Evolutionary conservation across 768 basidiomycete species (phyloP).

Genomic region (Rhodotorula sphaerocarpa): DNA sequence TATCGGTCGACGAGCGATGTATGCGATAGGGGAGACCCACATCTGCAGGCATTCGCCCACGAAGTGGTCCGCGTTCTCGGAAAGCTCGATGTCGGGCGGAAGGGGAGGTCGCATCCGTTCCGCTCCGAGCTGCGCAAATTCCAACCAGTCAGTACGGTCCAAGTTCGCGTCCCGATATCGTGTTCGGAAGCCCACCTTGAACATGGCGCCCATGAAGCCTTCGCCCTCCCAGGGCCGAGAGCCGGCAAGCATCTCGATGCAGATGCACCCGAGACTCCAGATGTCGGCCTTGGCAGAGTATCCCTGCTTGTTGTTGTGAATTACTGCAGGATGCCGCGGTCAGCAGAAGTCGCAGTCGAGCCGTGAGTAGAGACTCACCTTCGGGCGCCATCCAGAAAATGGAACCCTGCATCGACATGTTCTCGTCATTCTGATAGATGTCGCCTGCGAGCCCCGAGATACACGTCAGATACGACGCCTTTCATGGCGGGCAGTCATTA

Average conservation of each 20-base stretch:
- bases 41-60: slow-evolving; percentile 79
- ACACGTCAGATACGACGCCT: background rate
- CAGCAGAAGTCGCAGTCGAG: background rate
- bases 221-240: slow-evolving; percentile 86
- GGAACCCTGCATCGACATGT: slow-evolving; percentile 82
- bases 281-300: slow-evolving; percentile 98
- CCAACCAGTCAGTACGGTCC: background rate
- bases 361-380: slow-evolving; percentile 55
- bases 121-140: slow-evolving; percentile 60
- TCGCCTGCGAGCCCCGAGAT: slow-evolving; percentile 52
- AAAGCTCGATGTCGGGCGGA: slow-evolving; percentile 69
- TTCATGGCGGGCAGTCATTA: background rate
- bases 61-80: slow-evolving; percentile 73
- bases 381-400: slow-evolving; percentile 99
- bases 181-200: slow-evolving; percentile 57
- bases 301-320: slow-evolving; percentile 68
- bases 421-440: slow-evolving; percentile 62
- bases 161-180: background rate
- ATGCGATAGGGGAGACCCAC: slow-evolving; percentile 48
- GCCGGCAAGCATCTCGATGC: slow-evolving; percentile 99
- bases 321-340: slow-evolving; percentile 41
- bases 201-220: slow-evolving; percentile 84
- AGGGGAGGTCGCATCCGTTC: slow-evolving; percentile 79
- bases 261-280: slow-evolving; percentile 92
- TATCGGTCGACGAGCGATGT: too few species aligned